Percentiles rank a stretch among this genome's conserved stretches.
Conservation (phyloP, 2,329 filamentous ascomycete species). For the Penicillium sp. region DNA sequence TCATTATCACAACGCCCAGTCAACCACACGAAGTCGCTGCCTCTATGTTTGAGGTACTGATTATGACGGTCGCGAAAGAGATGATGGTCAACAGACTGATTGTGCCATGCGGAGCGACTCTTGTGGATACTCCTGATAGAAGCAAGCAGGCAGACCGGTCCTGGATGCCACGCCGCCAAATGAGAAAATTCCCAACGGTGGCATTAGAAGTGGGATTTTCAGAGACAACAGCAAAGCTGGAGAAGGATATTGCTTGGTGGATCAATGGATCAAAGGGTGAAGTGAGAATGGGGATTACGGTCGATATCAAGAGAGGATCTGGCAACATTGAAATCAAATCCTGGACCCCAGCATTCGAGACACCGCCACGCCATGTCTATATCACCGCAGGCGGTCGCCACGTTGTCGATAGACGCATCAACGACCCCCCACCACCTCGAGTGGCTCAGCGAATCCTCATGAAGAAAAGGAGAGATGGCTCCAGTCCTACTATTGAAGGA, state of each 20-base stretch:
- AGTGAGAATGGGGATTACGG: conserved; percentile 6
- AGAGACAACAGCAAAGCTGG: conserved; percentile 6
- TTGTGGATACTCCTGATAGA: conserved; percentile 2
- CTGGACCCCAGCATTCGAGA: conserved; percentile 3
- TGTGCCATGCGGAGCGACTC: neutral
- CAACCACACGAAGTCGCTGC: conserved; percentile 1
- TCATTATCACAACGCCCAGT: conserved; percentile 7
- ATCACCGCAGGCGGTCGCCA: neutral
- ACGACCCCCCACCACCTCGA: conserved; percentile 1
- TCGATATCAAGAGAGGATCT: conserved; percentile 8
- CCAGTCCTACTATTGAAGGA: conserved; percentile 2
- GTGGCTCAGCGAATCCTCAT: conserved; percentile 1
- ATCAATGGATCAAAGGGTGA: conserved; percentile 9
- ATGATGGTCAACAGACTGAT: neutral
- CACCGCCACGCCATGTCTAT: neutral
- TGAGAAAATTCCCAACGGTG: conserved; percentile 5
- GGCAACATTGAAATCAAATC: conserved; percentile 13
- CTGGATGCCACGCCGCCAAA: conserved; percentile 2
- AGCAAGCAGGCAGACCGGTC: conserved; percentile 10
- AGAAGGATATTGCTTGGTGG: conserved; percentile 8
- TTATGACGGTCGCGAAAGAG: neutral
- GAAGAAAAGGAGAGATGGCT: conserved; percentile 3
- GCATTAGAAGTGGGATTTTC: conserved; percentile 7
- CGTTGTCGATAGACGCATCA: neutral
- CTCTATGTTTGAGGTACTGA: neutral